phyloP scores from a whole-genome alignment of 495 filamentous ascomycete species.

The Aspergillus affinis region DNA sequence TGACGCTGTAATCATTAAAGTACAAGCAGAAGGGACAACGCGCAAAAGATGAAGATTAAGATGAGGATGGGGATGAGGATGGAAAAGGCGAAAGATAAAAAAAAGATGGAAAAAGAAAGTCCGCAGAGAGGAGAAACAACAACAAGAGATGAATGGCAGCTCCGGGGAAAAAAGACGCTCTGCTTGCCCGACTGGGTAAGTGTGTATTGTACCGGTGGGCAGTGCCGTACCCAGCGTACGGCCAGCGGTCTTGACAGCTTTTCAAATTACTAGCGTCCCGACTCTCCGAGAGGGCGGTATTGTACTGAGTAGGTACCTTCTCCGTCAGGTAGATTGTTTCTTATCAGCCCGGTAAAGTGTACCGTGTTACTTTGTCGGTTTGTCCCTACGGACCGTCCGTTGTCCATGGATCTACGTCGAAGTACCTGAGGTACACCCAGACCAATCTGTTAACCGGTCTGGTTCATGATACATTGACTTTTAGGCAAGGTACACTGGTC shows the following conservation, averaged over 20 bases:
- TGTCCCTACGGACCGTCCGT: neutral
- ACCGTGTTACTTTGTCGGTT: neutral
- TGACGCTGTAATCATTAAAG: neutral
- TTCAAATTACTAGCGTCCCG: neutral
- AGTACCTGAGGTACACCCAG: neutral
- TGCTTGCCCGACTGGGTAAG: slow-evolving; percentile 10
- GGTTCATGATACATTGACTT: too few relatives aligned
- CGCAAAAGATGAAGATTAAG: neutral
- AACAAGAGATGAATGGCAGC: neutral
- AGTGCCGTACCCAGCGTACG: too few relatives aligned
- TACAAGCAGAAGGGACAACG: neutral
- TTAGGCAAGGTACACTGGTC: too few relatives aligned
- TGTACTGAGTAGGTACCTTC: neutral
- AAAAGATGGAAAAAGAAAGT: slow-evolving; percentile 12
- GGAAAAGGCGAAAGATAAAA: slow-evolving; percentile 17
- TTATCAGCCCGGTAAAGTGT: too few relatives aligned
- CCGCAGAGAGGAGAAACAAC: too few relatives aligned
- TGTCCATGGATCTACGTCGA: neutral
- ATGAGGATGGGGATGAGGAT: neutral
- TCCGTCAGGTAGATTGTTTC: too few relatives aligned
- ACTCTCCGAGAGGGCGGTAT: too few relatives aligned
- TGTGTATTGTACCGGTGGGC: neutral
- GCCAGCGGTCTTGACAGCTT: too few relatives aligned
- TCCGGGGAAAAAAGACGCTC: slow-evolving; percentile 9
- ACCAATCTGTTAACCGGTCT: too few relatives aligned